A percentile compares a stretch with the other conserved stretches of the same genome.
phyloP scores from a whole-genome alignment of 306 rosid species.

The Prunus mongolica region DNA sequence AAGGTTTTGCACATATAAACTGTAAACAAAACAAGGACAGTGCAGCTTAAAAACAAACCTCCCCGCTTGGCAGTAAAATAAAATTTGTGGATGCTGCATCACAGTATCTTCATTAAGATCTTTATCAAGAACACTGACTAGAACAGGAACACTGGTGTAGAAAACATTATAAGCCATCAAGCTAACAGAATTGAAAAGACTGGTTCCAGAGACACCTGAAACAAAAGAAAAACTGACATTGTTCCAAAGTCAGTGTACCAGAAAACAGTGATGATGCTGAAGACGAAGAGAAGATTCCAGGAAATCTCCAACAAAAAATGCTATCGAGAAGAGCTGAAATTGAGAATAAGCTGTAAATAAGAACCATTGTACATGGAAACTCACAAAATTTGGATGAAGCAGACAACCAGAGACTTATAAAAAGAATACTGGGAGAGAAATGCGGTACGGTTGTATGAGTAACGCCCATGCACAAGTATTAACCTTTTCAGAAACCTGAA shows the following conservation, averaged over 20 bases:
- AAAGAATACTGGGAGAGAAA: constrained; percentile 95
- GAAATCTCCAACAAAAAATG: constrained; percentile 8
- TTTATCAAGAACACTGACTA: constrained; percentile 92
- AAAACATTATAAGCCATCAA: constrained; percentile 99
- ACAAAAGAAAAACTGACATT: constrained; percentile 86
- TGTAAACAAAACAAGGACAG: constrained; percentile 3
- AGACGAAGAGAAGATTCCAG: not conserved
- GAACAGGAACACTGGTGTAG: constrained; percentile 96
- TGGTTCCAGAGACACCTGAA: constrained; percentile 98
- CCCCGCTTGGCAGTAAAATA: constrained; percentile 99
- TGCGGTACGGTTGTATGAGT: constrained; percentile 97
- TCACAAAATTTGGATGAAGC: constrained; percentile 98
- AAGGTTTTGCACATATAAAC: not conserved
- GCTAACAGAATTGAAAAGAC: constrained; percentile 98
- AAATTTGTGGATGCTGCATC: constrained; percentile 98
- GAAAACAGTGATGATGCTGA: not conserved
- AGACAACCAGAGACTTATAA: constrained; percentile 85
- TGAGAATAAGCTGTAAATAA: constrained; percentile 4
- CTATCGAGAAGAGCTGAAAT: constrained; percentile 3
- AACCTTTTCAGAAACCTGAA: constrained; percentile 87
- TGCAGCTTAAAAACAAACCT: constrained; percentile 50
- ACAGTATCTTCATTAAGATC: constrained; percentile 96
- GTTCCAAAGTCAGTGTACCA: constrained; percentile 41
- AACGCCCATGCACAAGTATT: constrained; percentile 97
- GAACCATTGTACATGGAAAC: constrained; percentile 28